A percentile compares a stretch with the other conserved stretches of the same genome.
These are phyloP conservation scores for Chenopodium quinoa DNA, from an alignment of 148 eudicot species.

Conservation along the genomic window DNA sequence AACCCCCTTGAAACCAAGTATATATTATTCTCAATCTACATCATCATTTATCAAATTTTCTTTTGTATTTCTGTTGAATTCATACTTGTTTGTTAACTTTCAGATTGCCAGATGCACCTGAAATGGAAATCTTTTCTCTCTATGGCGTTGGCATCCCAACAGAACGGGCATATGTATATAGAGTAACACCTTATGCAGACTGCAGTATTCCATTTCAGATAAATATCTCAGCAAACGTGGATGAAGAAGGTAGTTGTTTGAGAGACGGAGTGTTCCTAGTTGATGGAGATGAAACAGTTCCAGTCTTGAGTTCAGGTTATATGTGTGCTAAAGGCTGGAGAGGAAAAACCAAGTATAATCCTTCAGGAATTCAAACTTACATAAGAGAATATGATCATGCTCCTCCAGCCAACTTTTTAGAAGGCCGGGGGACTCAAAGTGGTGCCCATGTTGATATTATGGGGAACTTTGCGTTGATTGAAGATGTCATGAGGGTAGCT, in stretches of 20 bases:
- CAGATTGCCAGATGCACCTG: conserved; percentile 97
- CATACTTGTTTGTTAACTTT: conserved; percentile 3
- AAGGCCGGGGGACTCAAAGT: conserved; percentile 96
- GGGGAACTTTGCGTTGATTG: conserved; percentile 92
- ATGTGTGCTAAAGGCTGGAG: conserved; percentile 99
- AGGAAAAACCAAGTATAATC: conserved; percentile 83
- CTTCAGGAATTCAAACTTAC: conserved; percentile 69
- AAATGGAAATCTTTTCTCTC: conserved; percentile 82
- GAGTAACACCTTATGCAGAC: conserved; percentile 55
- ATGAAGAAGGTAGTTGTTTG: conserved; percentile 45
- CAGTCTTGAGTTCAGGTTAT: conserved; percentile 81
- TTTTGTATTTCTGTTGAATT: neutral
- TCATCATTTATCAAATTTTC: neutral
- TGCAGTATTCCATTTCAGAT: conserved; percentile 89
- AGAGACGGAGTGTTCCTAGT: conserved; percentile 66
- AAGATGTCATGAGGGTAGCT: conserved; percentile 85
- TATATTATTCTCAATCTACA: conserved; percentile 4
- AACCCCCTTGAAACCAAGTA: conserved; percentile 92
- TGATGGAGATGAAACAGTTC: conserved; percentile 95
- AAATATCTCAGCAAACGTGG: conserved; percentile 60
- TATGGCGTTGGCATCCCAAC: conserved; percentile 94
- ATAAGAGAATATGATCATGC: conserved; percentile 81
- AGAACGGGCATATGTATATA: conserved; percentile 84
- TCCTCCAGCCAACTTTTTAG: conserved; percentile 83
- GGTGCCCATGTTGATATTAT: conserved; percentile 94